Percentiles rank a stretch among this genome's conserved stretches.
phyloP scores from a whole-genome alignment of 179 eudicot species.

The Beta corolliflora region DNA sequence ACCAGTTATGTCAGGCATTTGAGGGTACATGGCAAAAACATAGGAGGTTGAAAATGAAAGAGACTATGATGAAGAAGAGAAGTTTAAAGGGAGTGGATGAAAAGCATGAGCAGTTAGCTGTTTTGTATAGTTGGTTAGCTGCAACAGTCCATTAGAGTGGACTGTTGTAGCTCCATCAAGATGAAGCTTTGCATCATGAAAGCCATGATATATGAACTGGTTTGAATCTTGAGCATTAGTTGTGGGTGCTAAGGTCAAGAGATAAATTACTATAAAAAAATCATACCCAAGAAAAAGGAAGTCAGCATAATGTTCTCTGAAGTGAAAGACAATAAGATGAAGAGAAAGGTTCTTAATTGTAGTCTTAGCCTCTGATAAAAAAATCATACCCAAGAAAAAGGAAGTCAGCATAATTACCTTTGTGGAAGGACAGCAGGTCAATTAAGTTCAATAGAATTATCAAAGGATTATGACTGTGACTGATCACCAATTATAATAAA shows the following conservation, averaged over 20 bases:
- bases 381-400: background rate
- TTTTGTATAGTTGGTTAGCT: constrained; percentile 38
- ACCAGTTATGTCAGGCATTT: constrained; percentile 6
- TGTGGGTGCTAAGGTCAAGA: constrained; percentile 7
- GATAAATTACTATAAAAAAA: background rate
- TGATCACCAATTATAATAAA: background rate
- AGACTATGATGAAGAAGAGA: constrained; percentile 18
- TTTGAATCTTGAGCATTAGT: constrained; percentile 12
- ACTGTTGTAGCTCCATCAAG: constrained; percentile 36
- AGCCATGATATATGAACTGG: constrained; percentile 36
- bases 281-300: too few species aligned
- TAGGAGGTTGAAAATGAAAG: constrained; percentile 40
- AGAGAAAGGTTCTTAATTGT: background rate
- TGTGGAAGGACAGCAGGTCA: background rate
- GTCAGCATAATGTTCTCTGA: too few species aligned
- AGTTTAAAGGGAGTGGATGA: constrained; percentile 18
- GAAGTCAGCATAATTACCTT: background rate
- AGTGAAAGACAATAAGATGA: background rate
- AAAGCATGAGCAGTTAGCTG: constrained; percentile 30
- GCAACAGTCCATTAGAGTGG: constrained; percentile 40
- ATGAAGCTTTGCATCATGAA: constrained; percentile 27
- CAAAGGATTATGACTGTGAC: background rate
- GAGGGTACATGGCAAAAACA: constrained; percentile 43
- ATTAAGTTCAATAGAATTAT: background rate
- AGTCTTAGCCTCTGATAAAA: background rate